A percentile compares a stretch with the other conserved stretches of the same genome.
Evolutionary conservation across 257 asterid genomes (phyloP).

Genomic region (Solanum medicagineum): DNA sequence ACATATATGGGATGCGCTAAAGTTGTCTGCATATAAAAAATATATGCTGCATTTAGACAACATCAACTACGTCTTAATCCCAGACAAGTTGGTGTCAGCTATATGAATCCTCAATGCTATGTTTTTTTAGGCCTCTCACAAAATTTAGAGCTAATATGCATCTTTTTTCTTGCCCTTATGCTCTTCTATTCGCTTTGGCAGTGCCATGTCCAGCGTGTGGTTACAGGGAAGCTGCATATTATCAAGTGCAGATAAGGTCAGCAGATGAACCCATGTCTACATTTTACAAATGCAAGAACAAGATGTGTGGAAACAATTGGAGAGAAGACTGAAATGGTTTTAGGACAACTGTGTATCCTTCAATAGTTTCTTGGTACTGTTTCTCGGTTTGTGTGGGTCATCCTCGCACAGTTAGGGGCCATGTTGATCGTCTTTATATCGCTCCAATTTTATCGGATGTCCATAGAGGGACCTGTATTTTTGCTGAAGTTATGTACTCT

Average conservation of each 20-base stretch:
- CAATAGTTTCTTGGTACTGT: background rate
- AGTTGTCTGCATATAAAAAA: background rate
- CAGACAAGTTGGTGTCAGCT: background rate
- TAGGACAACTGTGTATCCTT: background rate
- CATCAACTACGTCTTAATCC: background rate
- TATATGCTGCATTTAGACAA: background rate
- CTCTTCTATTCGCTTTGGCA: background rate
- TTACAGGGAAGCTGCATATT: slow-evolving; percentile 4
- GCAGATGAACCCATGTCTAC: slow-evolving; percentile 4
- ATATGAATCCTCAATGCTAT: background rate
- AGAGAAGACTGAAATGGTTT: background rate
- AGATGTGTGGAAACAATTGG: slow-evolving; percentile 2
- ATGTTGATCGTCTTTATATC: background rate
- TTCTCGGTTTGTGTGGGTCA: background rate
- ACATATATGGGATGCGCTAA: background rate
- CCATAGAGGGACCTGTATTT: background rate
- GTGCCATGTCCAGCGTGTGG: background rate
- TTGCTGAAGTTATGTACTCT: background rate
- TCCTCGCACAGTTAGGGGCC: background rate
- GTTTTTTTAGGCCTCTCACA: background rate
- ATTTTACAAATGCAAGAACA: slow-evolving; percentile 4
- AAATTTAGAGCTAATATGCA: background rate
- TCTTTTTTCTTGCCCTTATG: background rate
- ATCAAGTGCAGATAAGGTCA: slow-evolving; percentile 2
- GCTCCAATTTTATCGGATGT: background rate